These are phyloP conservation scores for Stereocaulon alpinum DNA, from an alignment of 495 filamentous ascomycete genomes.

Conservation along the genomic window DNA sequence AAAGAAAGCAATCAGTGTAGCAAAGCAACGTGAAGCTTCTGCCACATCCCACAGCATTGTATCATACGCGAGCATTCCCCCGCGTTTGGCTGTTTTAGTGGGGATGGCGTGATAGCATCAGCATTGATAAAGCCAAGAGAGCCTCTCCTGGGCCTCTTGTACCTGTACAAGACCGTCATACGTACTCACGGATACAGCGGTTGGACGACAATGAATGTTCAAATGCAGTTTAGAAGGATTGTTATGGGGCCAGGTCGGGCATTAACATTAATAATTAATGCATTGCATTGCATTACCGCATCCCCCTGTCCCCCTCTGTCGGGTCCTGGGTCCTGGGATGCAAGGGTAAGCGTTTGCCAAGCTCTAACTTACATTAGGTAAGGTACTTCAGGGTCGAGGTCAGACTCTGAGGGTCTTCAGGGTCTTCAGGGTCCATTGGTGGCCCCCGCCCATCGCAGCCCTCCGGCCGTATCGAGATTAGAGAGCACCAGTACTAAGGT, in stretches of 20 bases:
- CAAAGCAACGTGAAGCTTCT: not conserved
- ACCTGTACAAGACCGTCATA: no score
- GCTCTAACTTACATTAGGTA: no score
- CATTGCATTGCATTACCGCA: not conserved
- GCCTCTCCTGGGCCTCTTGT: not conserved
- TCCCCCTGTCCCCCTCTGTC: not conserved
- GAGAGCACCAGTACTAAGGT: no score
- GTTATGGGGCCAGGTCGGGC: no score
- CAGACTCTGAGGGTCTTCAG: no score
- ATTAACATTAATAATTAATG: no score
- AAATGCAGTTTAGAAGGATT: no score
- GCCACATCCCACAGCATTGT: not conserved
- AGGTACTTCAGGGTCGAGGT: no score
- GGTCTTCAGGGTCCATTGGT: not conserved
- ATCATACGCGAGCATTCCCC: not conserved
- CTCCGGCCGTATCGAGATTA: no score
- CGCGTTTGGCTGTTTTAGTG: not conserved
- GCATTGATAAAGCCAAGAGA: not conserved
- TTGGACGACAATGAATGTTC: no score
- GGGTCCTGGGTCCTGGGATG: no score
- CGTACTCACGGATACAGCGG: no score
- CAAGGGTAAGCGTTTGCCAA: not conserved
- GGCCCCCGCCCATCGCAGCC: not conserved
- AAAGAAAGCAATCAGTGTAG: not conserved
- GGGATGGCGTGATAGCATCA: slow-evolving; percentile 10